Percentiles rank a stretch among this genome's conserved stretches.
Evolutionary conservation across 805 yeast genomes (phyloP).

Genomic region (Teunomyces cretensis): DNA sequence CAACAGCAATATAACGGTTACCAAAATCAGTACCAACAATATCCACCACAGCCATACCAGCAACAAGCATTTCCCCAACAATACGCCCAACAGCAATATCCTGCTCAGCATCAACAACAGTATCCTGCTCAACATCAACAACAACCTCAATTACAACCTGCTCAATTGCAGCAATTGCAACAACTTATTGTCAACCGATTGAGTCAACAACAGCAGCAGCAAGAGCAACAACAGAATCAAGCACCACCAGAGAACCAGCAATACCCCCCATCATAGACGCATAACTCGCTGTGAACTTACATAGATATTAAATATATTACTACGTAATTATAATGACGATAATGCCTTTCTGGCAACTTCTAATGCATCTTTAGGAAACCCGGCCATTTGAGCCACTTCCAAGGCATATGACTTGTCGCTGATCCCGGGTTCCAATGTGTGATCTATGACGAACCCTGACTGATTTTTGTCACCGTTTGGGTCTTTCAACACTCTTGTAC

Average conservation of each 20-base stretch:
- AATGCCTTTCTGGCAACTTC: conserved; percentile 46
- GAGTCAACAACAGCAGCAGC: conserved; percentile 10
- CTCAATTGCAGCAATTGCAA: conserved; percentile 24
- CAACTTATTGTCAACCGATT: conserved; percentile 22
- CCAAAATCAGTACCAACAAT: neutral
- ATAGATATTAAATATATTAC: too few relatives aligned
- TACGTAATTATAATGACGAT: conserved; percentile 1
- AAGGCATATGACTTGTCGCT: conserved; percentile 74
- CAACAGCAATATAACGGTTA: conserved; percentile 7
- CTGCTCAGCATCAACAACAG: conserved; percentile 8
- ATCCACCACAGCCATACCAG: conserved; percentile 4
- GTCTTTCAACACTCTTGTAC: conserved; percentile 29
- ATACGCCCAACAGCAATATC: conserved; percentile 7
- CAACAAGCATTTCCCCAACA: conserved; percentile 5
- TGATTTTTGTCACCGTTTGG: conserved; percentile 12
- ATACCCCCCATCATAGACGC: neutral
- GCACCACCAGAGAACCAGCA: conserved; percentile 7
- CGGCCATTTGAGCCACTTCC: conserved; percentile 74
- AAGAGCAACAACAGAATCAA: conserved; percentile 10
- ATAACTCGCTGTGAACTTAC: too few relatives aligned
- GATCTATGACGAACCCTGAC: conserved; percentile 45
- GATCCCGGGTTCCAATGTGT: conserved; percentile 63
- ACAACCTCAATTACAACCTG: conserved; percentile 18
- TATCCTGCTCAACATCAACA: conserved; percentile 9
- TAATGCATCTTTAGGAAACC: conserved; percentile 66